Base-by-base conservation (phyloP, 1,139 yeast species). In the Kodamaea alishanica region DNA sequence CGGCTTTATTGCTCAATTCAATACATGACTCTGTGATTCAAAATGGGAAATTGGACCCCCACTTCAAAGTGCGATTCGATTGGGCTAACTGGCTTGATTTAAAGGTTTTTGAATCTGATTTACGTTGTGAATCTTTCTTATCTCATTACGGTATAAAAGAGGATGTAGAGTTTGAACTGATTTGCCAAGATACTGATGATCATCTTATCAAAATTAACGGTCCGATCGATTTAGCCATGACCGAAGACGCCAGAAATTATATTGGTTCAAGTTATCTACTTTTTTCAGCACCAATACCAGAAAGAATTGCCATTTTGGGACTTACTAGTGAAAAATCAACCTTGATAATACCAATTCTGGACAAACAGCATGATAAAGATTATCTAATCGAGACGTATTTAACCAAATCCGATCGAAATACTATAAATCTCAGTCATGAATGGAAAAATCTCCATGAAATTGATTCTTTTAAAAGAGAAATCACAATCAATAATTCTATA, bases 51-150 rank as follows among this genome's bases (percentile, higher is more conserved):
- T 30, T 32, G 10, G 40, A 44, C 10, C 24, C 44, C 6, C 11
- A 29, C 6, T 41, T 51, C 25, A 22, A 39, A 2, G 25, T 55
- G 6, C 57, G 56, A 1, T 56, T 56, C 32, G 33, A 41, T 8
- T 56, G 60, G 60, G 20, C 39, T 2, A 46, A 45, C 22, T 42
- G 51, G 47, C 37, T 53, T 4, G 54, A 44, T 28, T 30, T 47
- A 24, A 26, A 38, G 15, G 10, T 34, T 12, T 20, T 11, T 15
- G 24, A 29, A 12, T 15, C 20, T 15, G 20, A 15, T 15, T 15
- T 15, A 15, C 20, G 20, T 15, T 15, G 20, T 4, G 20, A 15
- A 4, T 15, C 20, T 15, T 15, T 15, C 20, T 15, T 15, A 15
- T 15, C 20, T 15, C 20, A 15, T 15, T 15, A 15, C 20, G 20